Conservation (phyloP, 768 basidiomycete genomes). For the Porpolomopsis calyptriformis region DNA sequence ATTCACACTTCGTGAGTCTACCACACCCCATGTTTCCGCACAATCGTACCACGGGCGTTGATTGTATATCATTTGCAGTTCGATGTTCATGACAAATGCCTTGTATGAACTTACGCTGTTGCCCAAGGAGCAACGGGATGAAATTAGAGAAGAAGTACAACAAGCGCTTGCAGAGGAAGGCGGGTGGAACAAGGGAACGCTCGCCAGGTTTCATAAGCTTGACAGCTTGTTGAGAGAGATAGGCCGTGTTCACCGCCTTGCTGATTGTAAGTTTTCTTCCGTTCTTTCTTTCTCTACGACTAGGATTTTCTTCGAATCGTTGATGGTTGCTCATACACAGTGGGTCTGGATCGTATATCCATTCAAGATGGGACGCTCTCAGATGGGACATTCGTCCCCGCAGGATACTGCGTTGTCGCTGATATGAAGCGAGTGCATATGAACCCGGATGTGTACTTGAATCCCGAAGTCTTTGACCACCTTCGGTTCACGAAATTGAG, state of each 20-base stretch:
- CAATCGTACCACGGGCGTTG: too few relatives aligned
- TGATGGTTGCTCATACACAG: neutral
- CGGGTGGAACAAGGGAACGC: conserved; percentile 26
- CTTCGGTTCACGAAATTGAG: conserved; percentile 8
- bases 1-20: conserved; percentile 28
- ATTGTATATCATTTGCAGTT: conserved; percentile 11
- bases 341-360: neutral
- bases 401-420: neutral
- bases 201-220: conserved; percentile 25
- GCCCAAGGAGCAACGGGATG: conserved; percentile 18
- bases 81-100: conserved; percentile 27
- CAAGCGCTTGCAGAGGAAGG: conserved; percentile 25
- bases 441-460: conserved; percentile 4
- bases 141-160: conserved; percentile 23
- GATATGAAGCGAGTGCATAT: neutral
- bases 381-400: conserved; percentile 7
- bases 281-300: neutral
- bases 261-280: conserved; percentile 19
- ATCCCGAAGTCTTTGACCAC: conserved; percentile 7
- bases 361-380: neutral
- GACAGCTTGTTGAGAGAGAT: conserved; percentile 29
- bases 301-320: too few relatives aligned
- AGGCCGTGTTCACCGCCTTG: conserved; percentile 24
- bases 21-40: neutral
- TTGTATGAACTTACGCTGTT: conserved; percentile 27